Base-by-base conservation (phyloP, 2,329 filamentous ascomycete genomes). In the Elsinoe australis region DNA sequence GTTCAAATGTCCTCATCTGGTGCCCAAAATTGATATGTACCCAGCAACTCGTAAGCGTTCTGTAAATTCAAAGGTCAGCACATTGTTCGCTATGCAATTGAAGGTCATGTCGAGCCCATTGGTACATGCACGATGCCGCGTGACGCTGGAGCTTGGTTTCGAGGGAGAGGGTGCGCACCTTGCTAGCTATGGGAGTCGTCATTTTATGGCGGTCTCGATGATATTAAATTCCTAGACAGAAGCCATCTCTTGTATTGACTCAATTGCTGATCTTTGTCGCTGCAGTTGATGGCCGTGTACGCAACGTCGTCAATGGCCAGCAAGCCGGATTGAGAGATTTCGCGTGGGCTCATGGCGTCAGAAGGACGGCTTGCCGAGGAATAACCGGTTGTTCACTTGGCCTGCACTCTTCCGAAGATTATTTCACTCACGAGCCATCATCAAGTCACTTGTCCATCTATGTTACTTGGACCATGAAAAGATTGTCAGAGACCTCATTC, bases 21-120 rank as follows among this genome's bases (percentile, higher is more conserved):
- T 21, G 39, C 36, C 28, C 21, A 2, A 28, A 26, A 41, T 21
- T 41, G 29, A 31, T 41, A 14, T 49, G 46, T 94, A 96, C 92
- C 90, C 79, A 98, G 87, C 76, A 94, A 83, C 80, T 92, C 90
- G 80, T 86, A 96, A 67, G 86, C 83, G 80, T 98, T 98, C 92
- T 96, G 63, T 59, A 56, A 5, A 24, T 8, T 19, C 21, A 4
- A 14, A 21, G 19, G 39, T 44, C 39, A 44, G 39, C 39, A 22
- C 12, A 32, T 32, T 24, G 29, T 21, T 21, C 24, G 28, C 39
- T 18, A 19, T 5, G 14, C n/a, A 12, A 44, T 44, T 44, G 39
- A 44, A 26, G 21, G 24, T 44, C 12, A 26, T 29, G 24, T 32
- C 9, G 18, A 15, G 36, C n/a, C 14, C 6, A 21, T 32, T 44